A percentile compares a stretch with the other conserved stretches of the same genome.
Evolutionary conservation across 495 filamentous ascomycete species (phyloP).

Genomic region (Xylaria intraflava): DNA sequence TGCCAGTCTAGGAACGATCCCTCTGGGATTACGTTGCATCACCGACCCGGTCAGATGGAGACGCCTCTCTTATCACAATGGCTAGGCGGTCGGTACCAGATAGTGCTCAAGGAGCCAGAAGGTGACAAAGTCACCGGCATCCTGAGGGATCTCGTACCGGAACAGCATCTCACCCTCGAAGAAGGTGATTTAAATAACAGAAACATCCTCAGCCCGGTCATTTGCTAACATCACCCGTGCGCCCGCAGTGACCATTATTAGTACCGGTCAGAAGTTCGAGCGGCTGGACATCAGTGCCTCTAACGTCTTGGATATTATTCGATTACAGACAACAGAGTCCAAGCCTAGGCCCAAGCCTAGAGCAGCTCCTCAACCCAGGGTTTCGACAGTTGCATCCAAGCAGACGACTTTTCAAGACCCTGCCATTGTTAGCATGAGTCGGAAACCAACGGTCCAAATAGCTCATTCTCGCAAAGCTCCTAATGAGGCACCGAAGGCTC

Average conservation of each 20-base stretch:
- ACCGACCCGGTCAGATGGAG: slow-evolving; percentile 10
- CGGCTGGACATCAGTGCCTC: slow-evolving; percentile 18
- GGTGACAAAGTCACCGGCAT: slow-evolving; percentile 63
- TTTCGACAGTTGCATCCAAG: slow-evolving; percentile 1
- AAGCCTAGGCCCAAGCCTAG: not conserved
- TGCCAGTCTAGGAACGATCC: not conserved
- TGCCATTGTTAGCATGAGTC: slow-evolving; percentile 46
- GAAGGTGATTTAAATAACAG: slow-evolving; percentile 55
- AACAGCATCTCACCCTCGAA: slow-evolving; percentile 64
- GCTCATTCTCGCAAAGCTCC: slow-evolving; percentile 24
- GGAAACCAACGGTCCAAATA: slow-evolving; percentile 11
- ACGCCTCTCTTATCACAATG: slow-evolving; percentile 17
- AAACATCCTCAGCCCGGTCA: not conserved
- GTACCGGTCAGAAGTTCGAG: slow-evolving; percentile 15
- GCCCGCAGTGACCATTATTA: slow-evolving; percentile 12
- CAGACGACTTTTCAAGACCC: slow-evolving; percentile 44
- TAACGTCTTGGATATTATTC: slow-evolving; percentile 32
- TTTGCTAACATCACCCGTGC: slow-evolving; percentile 6
- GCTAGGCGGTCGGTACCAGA: slow-evolving; percentile 18
- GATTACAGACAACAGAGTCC: slow-evolving; percentile 44
- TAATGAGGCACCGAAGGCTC: slow-evolving; percentile 32
- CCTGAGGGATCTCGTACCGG: slow-evolving; percentile 63
- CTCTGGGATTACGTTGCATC: not conserved
- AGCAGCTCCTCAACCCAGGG: not conserved
- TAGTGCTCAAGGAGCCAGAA: slow-evolving; percentile 44